A percentile compares a stretch with the other conserved stretches of the same genome.
Conservation (phyloP, 2,329 filamentous ascomycete species). For the Diaporthe caulivora region DNA sequence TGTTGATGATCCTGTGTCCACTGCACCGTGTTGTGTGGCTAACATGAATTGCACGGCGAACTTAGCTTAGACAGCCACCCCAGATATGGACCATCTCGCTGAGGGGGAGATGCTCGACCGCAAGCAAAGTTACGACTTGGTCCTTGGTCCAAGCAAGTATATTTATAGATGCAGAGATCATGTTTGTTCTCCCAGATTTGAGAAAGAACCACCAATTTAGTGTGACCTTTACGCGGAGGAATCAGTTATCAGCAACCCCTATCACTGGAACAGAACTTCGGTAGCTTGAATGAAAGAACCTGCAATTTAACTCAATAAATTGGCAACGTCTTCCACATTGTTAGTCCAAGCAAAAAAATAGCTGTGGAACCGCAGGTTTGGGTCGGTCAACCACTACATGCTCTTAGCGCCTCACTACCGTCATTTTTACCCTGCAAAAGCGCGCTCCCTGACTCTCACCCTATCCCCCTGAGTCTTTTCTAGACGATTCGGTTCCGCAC, state of each 20-base stretch:
- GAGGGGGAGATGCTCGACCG: background rate
- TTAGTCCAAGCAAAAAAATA: background rate
- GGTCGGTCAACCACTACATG: background rate
- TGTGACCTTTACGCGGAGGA: rapidly evolving
- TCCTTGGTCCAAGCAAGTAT: background rate
- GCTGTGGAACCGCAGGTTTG: background rate
- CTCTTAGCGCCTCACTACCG: background rate
- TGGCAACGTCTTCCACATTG: background rate
- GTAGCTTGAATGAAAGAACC: background rate
- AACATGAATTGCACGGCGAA: background rate
- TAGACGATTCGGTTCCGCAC: background rate
- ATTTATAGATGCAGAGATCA: background rate
- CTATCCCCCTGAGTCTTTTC: no score
- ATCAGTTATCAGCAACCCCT: background rate
- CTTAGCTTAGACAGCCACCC: background rate
- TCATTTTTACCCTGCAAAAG: background rate
- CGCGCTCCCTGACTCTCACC: background rate
- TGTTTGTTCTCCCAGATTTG: background rate
- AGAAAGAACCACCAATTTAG: background rate
- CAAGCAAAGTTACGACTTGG: background rate
- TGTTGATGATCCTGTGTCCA: background rate
- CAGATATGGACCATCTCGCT: background rate
- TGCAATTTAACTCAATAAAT: background rate
- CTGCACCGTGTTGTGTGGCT: background rate
- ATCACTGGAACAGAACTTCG: background rate